Evolutionary conservation across 768 basidiomycete species (phyloP), one percentile per base, ranked within the genome.

Genomic region (Suillus tomentosus): DNA sequence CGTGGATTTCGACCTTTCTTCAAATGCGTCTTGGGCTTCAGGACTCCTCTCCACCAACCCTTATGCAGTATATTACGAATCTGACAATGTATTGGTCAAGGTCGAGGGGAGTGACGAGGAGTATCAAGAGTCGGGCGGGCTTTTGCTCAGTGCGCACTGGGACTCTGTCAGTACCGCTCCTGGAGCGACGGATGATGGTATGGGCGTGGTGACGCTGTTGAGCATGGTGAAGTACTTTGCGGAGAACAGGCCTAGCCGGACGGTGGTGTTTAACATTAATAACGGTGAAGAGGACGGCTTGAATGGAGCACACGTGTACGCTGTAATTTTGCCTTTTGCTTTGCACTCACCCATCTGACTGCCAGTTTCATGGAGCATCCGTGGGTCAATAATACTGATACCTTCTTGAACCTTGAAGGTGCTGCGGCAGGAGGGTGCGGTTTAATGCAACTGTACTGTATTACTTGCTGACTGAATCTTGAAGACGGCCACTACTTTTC

Each of bases 381-480:
- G 0, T 94, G 91, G 92, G 82, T 87, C 0, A 84, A 84, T 36
- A 72, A 88, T 27, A 81, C 85, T 0, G 80, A 85, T 34, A 82
- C 82, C 1, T 95, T 95, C 75, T 78, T 95, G 47, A 95, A 94
- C 68, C 81, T 95, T 8, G 93, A 95, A 74, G 92, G 93, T 15
- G 91, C 92, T 3, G 86, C 87, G 15, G 81, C 87, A 1, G 92
- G 91, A 70, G 91, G 92, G 90, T 91, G 68, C 70, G 3, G 19
- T 17, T 27, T 37, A 2, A 37, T 15, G 3, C 8, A 27, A 57
- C 36, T 22, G 9, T 61, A 11, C 6, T 9, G 2, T 36, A 37
- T 59, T 11, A 61, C 53, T 47, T 39, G 36, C 22, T 69, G 53
- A 68, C 27, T 43, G 3, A 7, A 8, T 62, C 15, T 31, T 62